Evolutionary conservation across 148 eudicot species (phyloP).

Genomic region (Camellia sinensis): DNA sequence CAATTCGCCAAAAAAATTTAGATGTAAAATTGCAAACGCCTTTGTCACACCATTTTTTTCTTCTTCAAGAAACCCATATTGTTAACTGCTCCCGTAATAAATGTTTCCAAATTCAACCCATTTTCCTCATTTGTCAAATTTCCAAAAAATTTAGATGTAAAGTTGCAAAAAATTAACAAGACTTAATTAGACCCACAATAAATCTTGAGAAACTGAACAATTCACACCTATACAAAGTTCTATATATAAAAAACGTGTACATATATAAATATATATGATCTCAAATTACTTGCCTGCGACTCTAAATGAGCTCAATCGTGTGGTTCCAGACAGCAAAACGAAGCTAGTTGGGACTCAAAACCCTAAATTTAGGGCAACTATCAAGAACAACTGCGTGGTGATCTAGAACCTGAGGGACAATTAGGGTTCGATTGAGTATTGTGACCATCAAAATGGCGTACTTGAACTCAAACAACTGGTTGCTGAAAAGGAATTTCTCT

Average conservation of each 20-base stretch:
- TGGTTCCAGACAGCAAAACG: slow-evolving; percentile 72
- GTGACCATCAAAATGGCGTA: slow-evolving; percentile 63
- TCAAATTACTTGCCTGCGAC: slow-evolving; percentile 48
- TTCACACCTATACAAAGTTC: background rate
- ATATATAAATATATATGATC: background rate
- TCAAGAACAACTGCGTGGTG: slow-evolving; percentile 93
- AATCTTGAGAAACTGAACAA: background rate
- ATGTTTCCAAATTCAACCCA: no score
- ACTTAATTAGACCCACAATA: background rate
- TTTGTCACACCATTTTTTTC: no score
- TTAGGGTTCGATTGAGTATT: slow-evolving; percentile 68
- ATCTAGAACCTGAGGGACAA: slow-evolving; percentile 87
- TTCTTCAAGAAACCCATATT: no score
- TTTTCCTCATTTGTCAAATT: no score
- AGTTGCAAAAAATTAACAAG: no score
- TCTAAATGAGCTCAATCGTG: slow-evolving; percentile 45
- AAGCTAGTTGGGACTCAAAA: slow-evolving; percentile 48
- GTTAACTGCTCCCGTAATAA: no score
- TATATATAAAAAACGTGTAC: background rate
- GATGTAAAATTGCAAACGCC: no score
- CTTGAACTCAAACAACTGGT: slow-evolving; percentile 77
- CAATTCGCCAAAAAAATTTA: no score
- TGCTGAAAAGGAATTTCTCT: slow-evolving; percentile 75
- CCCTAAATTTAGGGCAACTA: slow-evolving; percentile 94
- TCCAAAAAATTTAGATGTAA: no score